Conservation (phyloP, 768 basidiomycete genomes). For the Calocybe gangraenosa region DNA sequence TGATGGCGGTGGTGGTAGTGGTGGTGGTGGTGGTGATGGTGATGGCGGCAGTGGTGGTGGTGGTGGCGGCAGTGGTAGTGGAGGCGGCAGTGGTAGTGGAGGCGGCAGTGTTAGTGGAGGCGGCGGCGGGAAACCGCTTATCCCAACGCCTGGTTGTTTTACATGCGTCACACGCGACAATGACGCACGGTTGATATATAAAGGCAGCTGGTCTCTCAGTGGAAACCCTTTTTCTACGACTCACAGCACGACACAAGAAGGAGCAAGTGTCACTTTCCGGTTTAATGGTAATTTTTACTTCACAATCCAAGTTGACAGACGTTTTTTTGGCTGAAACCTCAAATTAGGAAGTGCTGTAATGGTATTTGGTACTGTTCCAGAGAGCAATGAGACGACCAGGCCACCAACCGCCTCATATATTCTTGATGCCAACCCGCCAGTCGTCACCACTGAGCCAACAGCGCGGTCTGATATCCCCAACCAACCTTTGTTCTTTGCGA, state of each 20-base stretch:
- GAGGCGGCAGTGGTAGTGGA: no score
- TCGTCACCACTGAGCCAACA: slow-evolving; percentile 31
- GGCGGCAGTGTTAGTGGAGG: no score
- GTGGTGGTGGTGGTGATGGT: no score
- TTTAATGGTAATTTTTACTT: slow-evolving; percentile 32
- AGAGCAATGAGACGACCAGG: slow-evolving; percentile 27
- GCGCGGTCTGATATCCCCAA: slow-evolving; percentile 27
- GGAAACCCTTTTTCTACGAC: slow-evolving; percentile 25
- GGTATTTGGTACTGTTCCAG: slow-evolving; percentile 41
- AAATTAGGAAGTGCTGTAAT: slow-evolving; percentile 43
- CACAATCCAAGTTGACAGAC: neutral
- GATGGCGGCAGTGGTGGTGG: no score
- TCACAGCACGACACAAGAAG: slow-evolving; percentile 28
- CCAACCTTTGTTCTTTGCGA: slow-evolving; percentile 39
- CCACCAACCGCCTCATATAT: slow-evolving; percentile 39
- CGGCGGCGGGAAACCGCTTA: no score
- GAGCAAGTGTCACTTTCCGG: slow-evolving; percentile 27
- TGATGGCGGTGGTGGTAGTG: no score
- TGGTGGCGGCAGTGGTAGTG: no score
- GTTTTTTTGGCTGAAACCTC: neutral
- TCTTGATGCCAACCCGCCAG: slow-evolving; percentile 29
- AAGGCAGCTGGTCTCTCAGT: slow-evolving; percentile 31
- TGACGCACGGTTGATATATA: slow-evolving; percentile 31
- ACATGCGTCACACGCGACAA: slow-evolving; percentile 27
- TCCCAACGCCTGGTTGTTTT: neutral